A percentile compares a stretch with the other conserved stretches of the same genome.
Evolutionary conservation across 2,329 filamentous ascomycete genomes (phyloP).

Genomic region (Coniochaeta hoffmannii): DNA sequence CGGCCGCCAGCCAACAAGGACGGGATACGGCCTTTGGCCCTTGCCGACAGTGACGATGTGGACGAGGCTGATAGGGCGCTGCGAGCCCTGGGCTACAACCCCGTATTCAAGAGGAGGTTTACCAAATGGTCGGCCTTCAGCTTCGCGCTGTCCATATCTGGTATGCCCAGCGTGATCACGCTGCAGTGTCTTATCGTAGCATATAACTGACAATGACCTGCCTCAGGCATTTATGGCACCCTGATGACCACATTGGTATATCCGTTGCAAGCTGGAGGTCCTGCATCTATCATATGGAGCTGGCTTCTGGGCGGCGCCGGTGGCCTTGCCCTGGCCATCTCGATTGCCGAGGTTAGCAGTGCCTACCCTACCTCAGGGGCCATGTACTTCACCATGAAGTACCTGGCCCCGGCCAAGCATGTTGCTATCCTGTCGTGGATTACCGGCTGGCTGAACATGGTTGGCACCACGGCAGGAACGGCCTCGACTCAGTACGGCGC

Average conservation of each 20-base stretch:
- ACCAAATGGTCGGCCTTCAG: too few relatives aligned
- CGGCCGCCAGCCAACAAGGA: too few relatives aligned
- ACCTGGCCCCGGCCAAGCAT: conserved; percentile 35
- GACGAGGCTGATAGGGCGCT: too few relatives aligned
- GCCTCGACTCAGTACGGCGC: conserved; percentile 51
- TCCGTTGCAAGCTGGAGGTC: conserved; percentile 42
- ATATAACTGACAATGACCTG: too few relatives aligned
- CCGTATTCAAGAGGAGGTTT: too few relatives aligned
- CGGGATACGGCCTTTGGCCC: too few relatives aligned
- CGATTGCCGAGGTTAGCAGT: conserved; percentile 46
- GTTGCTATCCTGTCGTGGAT: conserved; percentile 41
- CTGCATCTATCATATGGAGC: conserved; percentile 47
- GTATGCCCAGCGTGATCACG: too few relatives aligned
- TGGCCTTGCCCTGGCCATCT: conserved; percentile 44
- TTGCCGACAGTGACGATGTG: too few relatives aligned
- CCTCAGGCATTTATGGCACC: conserved; percentile 42
- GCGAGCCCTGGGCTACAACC: too few relatives aligned
- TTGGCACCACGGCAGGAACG: conserved; percentile 45
- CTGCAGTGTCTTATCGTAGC: too few relatives aligned
- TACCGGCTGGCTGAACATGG: conserved; percentile 40
- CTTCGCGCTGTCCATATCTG: too few relatives aligned
- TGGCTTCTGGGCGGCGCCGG: conserved; percentile 48
- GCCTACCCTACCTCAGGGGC: conserved; percentile 42
- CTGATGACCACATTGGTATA: conserved; percentile 46
- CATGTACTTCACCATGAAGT: conserved; percentile 44